Conservation (phyloP, 2,329 filamentous ascomycete species). For the Parasarocladium wereldwijsianum region DNA sequence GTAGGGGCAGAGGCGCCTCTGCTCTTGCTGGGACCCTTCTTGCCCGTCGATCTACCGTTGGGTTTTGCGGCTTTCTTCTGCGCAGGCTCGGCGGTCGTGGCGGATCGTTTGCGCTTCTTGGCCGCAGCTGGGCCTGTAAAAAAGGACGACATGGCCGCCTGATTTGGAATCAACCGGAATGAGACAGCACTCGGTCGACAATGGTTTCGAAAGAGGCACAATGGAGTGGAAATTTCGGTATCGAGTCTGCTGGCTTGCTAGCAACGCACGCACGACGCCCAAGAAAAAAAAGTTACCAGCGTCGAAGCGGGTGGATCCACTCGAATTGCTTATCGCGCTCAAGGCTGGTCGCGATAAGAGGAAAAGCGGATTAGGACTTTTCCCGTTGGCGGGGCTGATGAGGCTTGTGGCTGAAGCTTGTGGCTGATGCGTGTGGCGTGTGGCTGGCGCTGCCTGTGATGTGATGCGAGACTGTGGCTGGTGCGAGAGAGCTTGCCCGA, state of each 20-base stretch:
- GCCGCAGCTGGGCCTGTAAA: constrained; percentile 80
- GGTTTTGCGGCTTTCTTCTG: constrained; percentile 38
- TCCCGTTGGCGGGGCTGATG: too few relatives aligned
- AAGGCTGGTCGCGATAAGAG: too few relatives aligned
- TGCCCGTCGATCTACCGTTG: constrained; percentile 21
- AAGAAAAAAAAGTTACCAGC: constrained; percentile 25
- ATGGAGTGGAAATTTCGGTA: too few relatives aligned
- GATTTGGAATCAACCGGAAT: too few relatives aligned
- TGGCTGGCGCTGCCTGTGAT: too few relatives aligned
- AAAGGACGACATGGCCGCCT: constrained; percentile 70
- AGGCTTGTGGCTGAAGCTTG: too few relatives aligned
- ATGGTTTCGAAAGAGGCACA: too few relatives aligned
- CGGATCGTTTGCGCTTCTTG: constrained; percentile 73
- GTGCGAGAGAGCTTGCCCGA: neutral
- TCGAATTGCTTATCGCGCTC: too few relatives aligned
- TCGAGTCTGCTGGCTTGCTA: too few relatives aligned
- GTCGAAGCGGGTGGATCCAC: constrained; percentile 15
- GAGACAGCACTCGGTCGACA: too few relatives aligned
- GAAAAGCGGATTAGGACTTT: too few relatives aligned
- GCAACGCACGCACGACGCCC: too few relatives aligned
- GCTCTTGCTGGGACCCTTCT: constrained; percentile 25
- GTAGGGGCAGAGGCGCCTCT: constrained; percentile 24
- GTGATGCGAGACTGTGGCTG: constrained; percentile 2
- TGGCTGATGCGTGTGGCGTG: neutral
- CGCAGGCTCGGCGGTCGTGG: constrained; percentile 39